These are phyloP conservation scores for Yarrowia sp. DNA, from an alignment of 805 yeast species.

Conservation along the genomic window DNA sequence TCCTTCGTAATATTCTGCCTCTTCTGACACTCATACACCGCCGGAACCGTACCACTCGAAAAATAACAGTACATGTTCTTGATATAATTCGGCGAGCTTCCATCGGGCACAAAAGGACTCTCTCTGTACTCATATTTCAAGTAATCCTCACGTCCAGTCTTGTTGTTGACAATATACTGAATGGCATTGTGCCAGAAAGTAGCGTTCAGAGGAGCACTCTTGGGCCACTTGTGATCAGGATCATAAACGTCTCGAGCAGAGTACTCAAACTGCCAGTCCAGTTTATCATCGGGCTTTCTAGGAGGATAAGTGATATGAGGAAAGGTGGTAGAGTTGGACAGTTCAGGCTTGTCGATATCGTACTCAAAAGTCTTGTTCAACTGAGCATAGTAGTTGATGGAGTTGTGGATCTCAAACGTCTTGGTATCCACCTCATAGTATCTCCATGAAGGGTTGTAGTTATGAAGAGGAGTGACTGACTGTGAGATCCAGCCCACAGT, in stretches of 20 bases:
- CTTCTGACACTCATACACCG: conserved; percentile 32
- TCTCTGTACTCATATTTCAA: conserved; percentile 50
- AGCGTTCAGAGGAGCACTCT: conserved; percentile 57
- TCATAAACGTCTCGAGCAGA: conserved; percentile 42
- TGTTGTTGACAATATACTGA: conserved; percentile 23
- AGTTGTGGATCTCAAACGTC: conserved; percentile 59
- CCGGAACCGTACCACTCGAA: conserved; percentile 35
- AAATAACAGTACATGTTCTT: conserved; percentile 44
- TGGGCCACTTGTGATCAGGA: conserved; percentile 60
- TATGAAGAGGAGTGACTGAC: conserved; percentile 59
- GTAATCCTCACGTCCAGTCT: conserved; percentile 46
- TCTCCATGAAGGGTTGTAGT: conserved; percentile 69
- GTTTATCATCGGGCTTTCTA: conserved; percentile 40
- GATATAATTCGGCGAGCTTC: conserved; percentile 42
- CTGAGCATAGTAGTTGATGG: conserved; percentile 58
- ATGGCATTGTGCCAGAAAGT: conserved; percentile 56
- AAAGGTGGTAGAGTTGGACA: conserved; percentile 12
- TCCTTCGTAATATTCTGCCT: conserved; percentile 26
- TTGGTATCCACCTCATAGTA: conserved; percentile 64
- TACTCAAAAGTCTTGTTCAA: conserved; percentile 51
- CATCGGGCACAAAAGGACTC: conserved; percentile 54
- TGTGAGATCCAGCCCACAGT: conserved; percentile 65
- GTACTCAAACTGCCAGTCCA: conserved; percentile 61
- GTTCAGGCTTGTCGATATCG: conserved; percentile 4
- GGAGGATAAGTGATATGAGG: conserved; percentile 27